Evolutionary conservation across 2,329 filamentous ascomycete species (phyloP).

Genomic region (Ilyonectria robusta): DNA sequence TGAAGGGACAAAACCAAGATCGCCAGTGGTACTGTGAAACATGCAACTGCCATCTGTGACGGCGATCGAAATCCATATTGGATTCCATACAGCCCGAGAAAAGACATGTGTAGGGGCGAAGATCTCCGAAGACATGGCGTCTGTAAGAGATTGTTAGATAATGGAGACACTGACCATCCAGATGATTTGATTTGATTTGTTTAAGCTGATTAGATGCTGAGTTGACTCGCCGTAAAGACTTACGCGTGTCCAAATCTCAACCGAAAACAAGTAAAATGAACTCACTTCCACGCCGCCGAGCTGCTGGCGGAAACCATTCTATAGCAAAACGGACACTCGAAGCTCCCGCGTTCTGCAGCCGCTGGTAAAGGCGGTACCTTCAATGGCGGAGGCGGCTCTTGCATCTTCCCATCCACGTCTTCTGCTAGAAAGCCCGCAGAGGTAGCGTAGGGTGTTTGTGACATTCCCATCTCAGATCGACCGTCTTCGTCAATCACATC

Average conservation of each 20-base stretch:
- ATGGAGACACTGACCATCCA: background rate
- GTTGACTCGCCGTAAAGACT: background rate
- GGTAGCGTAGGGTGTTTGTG: conserved; percentile 50
- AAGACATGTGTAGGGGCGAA: conserved; percentile 57
- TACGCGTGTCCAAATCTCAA: background rate
- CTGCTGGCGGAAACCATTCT: conserved; percentile 49
- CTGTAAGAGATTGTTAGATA: conserved; percentile 25
- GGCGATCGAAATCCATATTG: conserved; percentile 36
- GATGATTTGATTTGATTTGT: background rate
- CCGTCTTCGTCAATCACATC: conserved; percentile 37
- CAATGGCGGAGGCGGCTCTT: background rate
- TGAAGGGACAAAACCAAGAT: conserved; percentile 40
- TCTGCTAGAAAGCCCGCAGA: conserved; percentile 30
- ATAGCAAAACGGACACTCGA: conserved; percentile 59
- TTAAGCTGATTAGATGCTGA: background rate
- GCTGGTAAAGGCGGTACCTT: conserved; percentile 44
- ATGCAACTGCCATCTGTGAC: conserved; percentile 45
- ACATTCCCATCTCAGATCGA: conserved; percentile 40
- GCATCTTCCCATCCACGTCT: background rate
- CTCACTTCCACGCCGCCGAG: conserved; percentile 51
- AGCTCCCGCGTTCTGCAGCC: conserved; percentile 42
- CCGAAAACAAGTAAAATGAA: background rate
- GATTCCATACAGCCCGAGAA: conserved; percentile 44
- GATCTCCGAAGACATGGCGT: conserved; percentile 55
- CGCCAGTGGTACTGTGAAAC: conserved; percentile 44